Evolutionary conservation across 495 filamentous ascomycete species (phyloP).

Genomic region (Amphirosellinia nigrospora): DNA sequence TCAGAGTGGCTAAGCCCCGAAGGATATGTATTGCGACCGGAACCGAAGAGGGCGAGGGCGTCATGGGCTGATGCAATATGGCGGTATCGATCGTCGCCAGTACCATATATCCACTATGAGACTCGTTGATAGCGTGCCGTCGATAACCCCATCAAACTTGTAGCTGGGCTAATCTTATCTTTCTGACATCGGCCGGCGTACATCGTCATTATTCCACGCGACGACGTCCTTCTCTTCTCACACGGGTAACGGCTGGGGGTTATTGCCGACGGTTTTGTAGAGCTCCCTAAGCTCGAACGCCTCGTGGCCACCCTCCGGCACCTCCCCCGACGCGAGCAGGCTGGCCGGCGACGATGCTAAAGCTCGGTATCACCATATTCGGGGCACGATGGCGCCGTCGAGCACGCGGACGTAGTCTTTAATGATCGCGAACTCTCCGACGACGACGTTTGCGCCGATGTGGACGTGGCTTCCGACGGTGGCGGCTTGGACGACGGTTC

Average conservation of each 20-base stretch:
- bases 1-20: neutral
- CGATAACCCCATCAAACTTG: neutral
- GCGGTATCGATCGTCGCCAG: neutral
- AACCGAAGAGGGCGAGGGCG: neutral
- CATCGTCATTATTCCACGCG: neutral
- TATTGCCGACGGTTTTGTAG: conserved; percentile 61
- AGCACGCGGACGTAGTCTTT: conserved; percentile 89
- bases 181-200: too few relatives aligned
- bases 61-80: neutral
- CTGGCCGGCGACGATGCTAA: conserved; percentile 80
- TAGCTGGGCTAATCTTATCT: too few relatives aligned
- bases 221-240: conserved; percentile 32
- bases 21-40: neutral
- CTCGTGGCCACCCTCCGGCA: conserved; percentile 76
- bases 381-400: conserved; percentile 81
- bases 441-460: conserved; percentile 72
- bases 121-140: neutral
- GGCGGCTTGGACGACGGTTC: conserved; percentile 77
- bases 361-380: conserved; percentile 90
- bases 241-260: conserved; percentile 46
- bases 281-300: conserved; percentile 62
- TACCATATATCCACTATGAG: neutral
- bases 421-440: conserved; percentile 86
- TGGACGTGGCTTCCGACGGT: conserved; percentile 80
- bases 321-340: conserved; percentile 84